Evolutionary conservation across 371 early-diverging fungal species (phyloP), one percentile per base, ranked within the genome.

Genomic region (Actinomortierella wolfii): DNA sequence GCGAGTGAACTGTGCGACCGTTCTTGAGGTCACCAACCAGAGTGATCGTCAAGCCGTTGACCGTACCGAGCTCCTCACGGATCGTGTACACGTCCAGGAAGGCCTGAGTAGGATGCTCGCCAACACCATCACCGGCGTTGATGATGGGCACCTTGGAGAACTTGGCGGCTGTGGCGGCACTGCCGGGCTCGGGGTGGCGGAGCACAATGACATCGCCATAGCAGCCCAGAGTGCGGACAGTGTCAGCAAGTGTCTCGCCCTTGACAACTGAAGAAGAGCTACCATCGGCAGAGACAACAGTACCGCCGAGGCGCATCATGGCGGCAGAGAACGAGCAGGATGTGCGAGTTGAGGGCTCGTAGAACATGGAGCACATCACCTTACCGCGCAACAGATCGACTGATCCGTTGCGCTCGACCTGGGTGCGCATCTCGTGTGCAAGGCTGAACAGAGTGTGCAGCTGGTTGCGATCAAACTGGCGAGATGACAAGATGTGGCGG

Each of bases 61-160:
- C 95, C n/a, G 97, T 96, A 67, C 97, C 97, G 18, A 93, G 79
- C 75, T 91, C 92, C 82, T 92, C 92, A 81, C 77, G 78, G 56
- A 80, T 78, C 34, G 97, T 97, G 71, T 92, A 98, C 20, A 89
- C 85, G 78, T 98, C 98, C 58, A 98, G 83, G 87, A 97, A 92
- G 47, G 97, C 98, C 79, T 98, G 98, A 20, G 96, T 94, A 28
- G 98, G 98, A 80, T 98, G 98, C 82, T 97, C 98, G 45, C 98
- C 97, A 53, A 89, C 84, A 65, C 98, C 98, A 76, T 97, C 97
- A 63, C 98, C 97, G 48, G 96, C 97, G 71, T 96, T 97, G 79
- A 98, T 92, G 41, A 98, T 84, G 18, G 97, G 97, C 13, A 96
- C 89, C 79, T 87, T 90, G 52, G 92, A 87, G 79, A 85, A 90